Percentiles rank a stretch among this genome's conserved stretches.
These are phyloP conservation scores for Plenodomus tracheiphilus DNA, from an alignment of 2,329 filamentous ascomycete genomes.

Conservation along the genomic window DNA sequence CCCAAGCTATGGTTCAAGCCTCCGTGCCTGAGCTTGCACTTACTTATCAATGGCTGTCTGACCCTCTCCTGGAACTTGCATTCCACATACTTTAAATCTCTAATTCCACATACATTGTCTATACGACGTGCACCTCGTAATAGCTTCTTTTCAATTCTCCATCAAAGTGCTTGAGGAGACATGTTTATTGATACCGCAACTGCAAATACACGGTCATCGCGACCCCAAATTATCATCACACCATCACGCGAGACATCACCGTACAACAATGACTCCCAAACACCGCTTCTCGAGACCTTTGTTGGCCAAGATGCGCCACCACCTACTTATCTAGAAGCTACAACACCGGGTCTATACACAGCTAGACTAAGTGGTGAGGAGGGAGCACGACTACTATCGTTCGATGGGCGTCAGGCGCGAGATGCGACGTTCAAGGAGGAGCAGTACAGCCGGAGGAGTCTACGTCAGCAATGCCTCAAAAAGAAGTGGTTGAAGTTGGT, in stretches of 20 bases:
- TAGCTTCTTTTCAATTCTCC: neutral
- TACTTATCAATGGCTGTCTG: constrained; percentile 20
- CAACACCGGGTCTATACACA: constrained; percentile 37
- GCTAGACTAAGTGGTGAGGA: constrained; percentile 34
- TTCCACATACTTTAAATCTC: constrained; percentile 1
- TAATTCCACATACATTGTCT: neutral
- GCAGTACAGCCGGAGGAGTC: constrained; percentile 20
- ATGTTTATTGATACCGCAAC: constrained; percentile 42
- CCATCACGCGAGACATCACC: constrained; percentile 11
- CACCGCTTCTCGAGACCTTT: constrained; percentile 30
- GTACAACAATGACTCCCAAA: constrained; percentile 19
- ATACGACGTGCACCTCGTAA: constrained; percentile 2
- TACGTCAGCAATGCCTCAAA: constrained; percentile 24
- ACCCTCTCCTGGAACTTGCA: constrained; percentile 7
- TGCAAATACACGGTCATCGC: constrained; percentile 29
- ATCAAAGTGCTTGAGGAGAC: neutral
- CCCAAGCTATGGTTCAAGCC: constrained; percentile 15
- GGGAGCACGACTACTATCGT: constrained; percentile 30
- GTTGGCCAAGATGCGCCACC: constrained; percentile 26
- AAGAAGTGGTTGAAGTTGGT: constrained; percentile 27
- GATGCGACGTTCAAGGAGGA: constrained; percentile 27
- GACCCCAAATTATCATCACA: constrained; percentile 22
- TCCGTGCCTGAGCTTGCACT: constrained; percentile 11
- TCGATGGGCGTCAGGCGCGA: constrained; percentile 20
- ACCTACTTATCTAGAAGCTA: constrained; percentile 40